Evolutionary conservation across 768 basidiomycete species (phyloP), one percentile per base, ranked within the genome.

Genomic region (Suillus clintonianus): DNA sequence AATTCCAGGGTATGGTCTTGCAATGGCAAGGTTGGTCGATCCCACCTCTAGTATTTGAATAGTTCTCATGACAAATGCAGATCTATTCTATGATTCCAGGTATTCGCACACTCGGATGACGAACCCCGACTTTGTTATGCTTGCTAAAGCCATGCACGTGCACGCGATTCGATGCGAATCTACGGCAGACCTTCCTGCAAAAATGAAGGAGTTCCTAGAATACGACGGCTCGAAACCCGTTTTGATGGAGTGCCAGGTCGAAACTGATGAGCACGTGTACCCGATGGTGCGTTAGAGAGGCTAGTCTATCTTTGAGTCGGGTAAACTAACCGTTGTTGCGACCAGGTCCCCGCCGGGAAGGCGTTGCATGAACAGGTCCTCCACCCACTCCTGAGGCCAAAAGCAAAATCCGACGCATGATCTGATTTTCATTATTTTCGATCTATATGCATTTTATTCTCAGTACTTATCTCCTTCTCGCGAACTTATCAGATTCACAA

Each of bases 131-230:
- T 99, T 99, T 76, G 87, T 97, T 70, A 83, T 86, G 67, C 87
- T 99, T 41, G 93, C 97, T 19, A 80, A 89, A 69, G 83, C 96
- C 5, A 99, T 99, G 96, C 86, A 89, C 60, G 92, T 96, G 32
- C 94, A 97, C 71, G 96, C 92, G 24, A 87, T 99, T 70, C 85
- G 93, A 64, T 93, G 90, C 75, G 78, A 81, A 57, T 85, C 72
- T 34, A 73, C 83, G 2, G 88, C 83, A 48, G 95, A 99, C 61
- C 83, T 99, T 10, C 94, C 95, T 0, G 87, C 85, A 41, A 97
- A 92, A 84, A 99, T 99, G 97, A 95, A 95, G 82, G 95, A 98
- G 83, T 96, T 99, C 80, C 82, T 99, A 67, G 96, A 96, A 80
- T 97, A 96, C 74, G 92, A 97, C 68, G 88, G 86, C 63, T 84